phyloP scores from a whole-genome alignment of 352 stramenopile genomes.

The Phytopythium aichiense region DNA sequence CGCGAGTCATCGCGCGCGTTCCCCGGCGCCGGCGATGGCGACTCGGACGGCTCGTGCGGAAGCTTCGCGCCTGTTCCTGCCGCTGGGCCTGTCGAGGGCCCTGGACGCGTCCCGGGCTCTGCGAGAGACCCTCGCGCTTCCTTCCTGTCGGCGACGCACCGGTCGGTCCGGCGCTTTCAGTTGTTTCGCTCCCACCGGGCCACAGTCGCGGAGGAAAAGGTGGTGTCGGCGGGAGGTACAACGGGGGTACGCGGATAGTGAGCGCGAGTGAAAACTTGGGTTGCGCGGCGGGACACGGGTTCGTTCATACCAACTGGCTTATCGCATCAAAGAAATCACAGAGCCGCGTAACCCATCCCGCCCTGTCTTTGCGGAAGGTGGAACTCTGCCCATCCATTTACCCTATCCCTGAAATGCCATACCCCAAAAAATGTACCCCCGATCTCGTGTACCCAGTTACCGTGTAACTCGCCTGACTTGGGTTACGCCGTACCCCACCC shows the following conservation, averaged over 20 bases:
- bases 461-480: too few species aligned
- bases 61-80: neutral
- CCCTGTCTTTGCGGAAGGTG: neutral
- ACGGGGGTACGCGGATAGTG: too few species aligned
- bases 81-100: neutral
- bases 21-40: neutral
- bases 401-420: neutral
- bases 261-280: too few species aligned
- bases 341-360: neutral
- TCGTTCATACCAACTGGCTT: neutral
- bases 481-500: too few species aligned
- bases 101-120: neutral
- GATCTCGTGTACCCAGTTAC: too few species aligned
- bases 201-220: too few species aligned
- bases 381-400: neutral
- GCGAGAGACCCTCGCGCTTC: neutral
- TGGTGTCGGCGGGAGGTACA: too few species aligned
- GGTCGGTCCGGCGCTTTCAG: neutral
- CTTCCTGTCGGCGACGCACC: neutral
- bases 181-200: too few species aligned
- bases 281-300: too few species aligned
- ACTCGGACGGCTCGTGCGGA: neutral
- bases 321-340: neutral
- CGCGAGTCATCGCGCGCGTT: neutral
- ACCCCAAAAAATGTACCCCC: too few species aligned